Evolutionary conservation across 2,329 filamentous ascomycete genomes (phyloP).

Genomic region (Samsoniella hepiali): DNA sequence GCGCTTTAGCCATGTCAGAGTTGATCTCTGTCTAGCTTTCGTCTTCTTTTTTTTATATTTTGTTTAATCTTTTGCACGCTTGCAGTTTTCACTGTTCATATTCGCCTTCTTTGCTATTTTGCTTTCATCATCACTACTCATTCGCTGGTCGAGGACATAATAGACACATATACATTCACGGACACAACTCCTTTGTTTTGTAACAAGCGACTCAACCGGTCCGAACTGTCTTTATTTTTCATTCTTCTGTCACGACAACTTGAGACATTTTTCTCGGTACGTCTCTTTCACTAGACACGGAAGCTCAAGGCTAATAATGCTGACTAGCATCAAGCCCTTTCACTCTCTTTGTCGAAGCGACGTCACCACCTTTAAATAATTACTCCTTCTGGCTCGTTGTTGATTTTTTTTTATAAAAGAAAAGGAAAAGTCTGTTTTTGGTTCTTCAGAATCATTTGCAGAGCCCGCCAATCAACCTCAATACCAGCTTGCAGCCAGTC

Average conservation of each 20-base stretch:
- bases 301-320: background rate
- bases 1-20: slow-evolving; percentile 6
- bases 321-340: background rate
- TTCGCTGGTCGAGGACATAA: slow-evolving; percentile 21
- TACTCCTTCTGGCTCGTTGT: background rate
- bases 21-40: slow-evolving; percentile 12
- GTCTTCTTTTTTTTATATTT: background rate
- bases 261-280: background rate
- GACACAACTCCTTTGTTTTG: background rate
- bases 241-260: background rate
- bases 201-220: background rate
- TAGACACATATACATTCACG: background rate
- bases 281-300: background rate
- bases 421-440: background rate
- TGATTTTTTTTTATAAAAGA: background rate
- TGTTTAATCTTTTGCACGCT: slow-evolving; percentile 2
- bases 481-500: background rate
- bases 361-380: background rate
- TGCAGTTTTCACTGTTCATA: background rate
- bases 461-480: background rate
- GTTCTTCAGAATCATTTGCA: too few relatives aligned
- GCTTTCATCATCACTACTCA: slow-evolving; percentile 21
- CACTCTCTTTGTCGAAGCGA: background rate
- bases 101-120: slow-evolving; percentile 21
- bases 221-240: background rate